Conservation (phyloP, 768 basidiomycete genomes). For the Dacryopinax spathularia region DNA sequence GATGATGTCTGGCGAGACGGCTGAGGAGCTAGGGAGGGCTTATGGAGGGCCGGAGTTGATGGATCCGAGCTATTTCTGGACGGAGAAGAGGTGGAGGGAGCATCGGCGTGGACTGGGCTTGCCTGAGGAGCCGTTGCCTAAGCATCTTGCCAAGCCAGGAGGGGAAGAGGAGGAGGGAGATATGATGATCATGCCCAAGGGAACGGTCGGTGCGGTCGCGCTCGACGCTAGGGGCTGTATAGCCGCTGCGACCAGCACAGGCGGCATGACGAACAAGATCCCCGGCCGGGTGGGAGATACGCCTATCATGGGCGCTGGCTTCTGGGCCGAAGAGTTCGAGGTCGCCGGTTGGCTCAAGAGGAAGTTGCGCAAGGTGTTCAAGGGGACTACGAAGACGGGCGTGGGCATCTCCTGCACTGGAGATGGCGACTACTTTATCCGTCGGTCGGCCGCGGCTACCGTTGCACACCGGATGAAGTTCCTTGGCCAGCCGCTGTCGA, state of each 20-base stretch:
- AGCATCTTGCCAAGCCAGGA: constrained; percentile 10
- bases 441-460: constrained; percentile 49
- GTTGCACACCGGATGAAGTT: constrained; percentile 54
- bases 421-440: constrained; percentile 74
- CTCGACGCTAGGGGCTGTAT: constrained; percentile 63
- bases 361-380: constrained; percentile 30
- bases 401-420: constrained; percentile 76
- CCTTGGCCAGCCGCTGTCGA: constrained; percentile 38
- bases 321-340: constrained; percentile 73
- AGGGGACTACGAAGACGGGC: constrained; percentile 27
- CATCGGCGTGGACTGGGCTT: constrained; percentile 60
- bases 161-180: constrained; percentile 16
- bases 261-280: constrained; percentile 70
- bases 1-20: constrained; percentile 51
- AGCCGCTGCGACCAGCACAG: constrained; percentile 60
- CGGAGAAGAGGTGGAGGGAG: constrained; percentile 58
- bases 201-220: constrained; percentile 77
- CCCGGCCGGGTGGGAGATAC: constrained; percentile 76
- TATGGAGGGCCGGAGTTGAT: constrained; percentile 43
- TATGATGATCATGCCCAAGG: constrained; percentile 51
- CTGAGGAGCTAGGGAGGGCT: constrained; percentile 44
- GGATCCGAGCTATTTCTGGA: constrained; percentile 67
- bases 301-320: constrained; percentile 60
- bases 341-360: constrained; percentile 22
- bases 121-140: constrained; percentile 48